Percentiles rank a stretch among this genome's conserved stretches.
Evolutionary conservation across 2,329 filamentous ascomycete species (phyloP).

Genomic region (Beauveria bassiana): DNA sequence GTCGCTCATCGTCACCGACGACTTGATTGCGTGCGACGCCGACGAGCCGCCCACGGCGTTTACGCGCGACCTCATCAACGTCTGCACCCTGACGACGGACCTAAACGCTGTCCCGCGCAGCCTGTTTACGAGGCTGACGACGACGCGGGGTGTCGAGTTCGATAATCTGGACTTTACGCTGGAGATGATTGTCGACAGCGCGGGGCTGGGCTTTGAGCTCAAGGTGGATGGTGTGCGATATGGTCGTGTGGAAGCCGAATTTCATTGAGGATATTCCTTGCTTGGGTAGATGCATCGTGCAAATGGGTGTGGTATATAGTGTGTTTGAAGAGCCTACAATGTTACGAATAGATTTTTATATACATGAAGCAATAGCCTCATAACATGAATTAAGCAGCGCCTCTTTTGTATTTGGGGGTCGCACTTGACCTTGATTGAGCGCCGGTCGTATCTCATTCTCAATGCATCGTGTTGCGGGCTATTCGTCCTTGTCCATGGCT

Average conservation of each 20-base stretch:
- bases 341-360: neutral
- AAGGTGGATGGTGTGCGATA: conserved; percentile 73
- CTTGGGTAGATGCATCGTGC: neutral
- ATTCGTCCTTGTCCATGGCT: conserved; percentile 11
- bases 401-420: neutral
- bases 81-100: conserved; percentile 76
- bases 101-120: conserved; percentile 66
- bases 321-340: neutral
- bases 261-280: conserved; percentile 42
- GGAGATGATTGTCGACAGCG: conserved; percentile 76
- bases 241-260: conserved; percentile 69
- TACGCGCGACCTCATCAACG: conserved; percentile 56
- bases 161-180: conserved; percentile 76
- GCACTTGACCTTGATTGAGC: neutral
- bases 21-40: conserved; percentile 67
- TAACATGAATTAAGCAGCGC: neutral
- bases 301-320: neutral
- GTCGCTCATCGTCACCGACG: conserved; percentile 69
- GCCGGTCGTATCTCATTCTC: neutral
- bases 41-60: conserved; percentile 57
- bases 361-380: neutral
- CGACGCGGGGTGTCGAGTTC: conserved; percentile 72
- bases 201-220: conserved; percentile 67
- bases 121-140: conserved; percentile 68
- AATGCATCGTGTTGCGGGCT: neutral